These are phyloP conservation scores for Leptographium lundbergii DNA, from an alignment of 2,329 filamentous ascomycete genomes.

Conservation along the genomic window DNA sequence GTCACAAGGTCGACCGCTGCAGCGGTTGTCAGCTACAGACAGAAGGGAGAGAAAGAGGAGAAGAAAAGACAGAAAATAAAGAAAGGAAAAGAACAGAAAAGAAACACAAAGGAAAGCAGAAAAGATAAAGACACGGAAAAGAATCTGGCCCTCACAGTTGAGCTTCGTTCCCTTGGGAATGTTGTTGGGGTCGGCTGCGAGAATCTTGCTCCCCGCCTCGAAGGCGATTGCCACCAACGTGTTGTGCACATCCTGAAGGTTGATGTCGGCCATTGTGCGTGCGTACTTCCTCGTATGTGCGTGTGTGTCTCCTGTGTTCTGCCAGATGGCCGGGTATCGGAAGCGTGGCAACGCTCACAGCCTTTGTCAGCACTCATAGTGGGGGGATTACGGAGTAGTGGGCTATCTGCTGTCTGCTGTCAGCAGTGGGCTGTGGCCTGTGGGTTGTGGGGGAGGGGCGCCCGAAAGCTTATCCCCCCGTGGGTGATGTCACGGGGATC, in stretches of 20 bases:
- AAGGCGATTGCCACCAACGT: slow-evolving; percentile 46
- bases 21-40: not conserved
- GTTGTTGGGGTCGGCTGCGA: slow-evolving; percentile 45
- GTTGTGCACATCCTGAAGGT: slow-evolving; percentile 50
- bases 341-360: too few species aligned
- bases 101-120: too few species aligned
- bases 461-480: not conserved
- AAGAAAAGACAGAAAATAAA: not conserved
- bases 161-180: slow-evolving; percentile 48
- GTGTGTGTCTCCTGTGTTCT: too few species aligned
- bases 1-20: slow-evolving; percentile 56
- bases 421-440: slow-evolving; percentile 2
- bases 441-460: slow-evolving; percentile 5
- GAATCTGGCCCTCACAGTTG: slow-evolving; percentile 36
- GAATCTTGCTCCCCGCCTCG: slow-evolving; percentile 52
- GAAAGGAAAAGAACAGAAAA: not conserved
- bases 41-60: not conserved
- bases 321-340: too few species aligned
- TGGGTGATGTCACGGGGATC: slow-evolving; percentile 8
- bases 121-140: too few species aligned
- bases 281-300: too few species aligned
- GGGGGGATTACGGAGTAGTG: too few species aligned
- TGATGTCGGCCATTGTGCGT: slow-evolving; percentile 37
- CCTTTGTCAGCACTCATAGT: too few species aligned
- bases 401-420: too few species aligned